phyloP scores from a whole-genome alignment of 2,329 filamentous ascomycete genomes.

The Penicillium corylophilum region DNA sequence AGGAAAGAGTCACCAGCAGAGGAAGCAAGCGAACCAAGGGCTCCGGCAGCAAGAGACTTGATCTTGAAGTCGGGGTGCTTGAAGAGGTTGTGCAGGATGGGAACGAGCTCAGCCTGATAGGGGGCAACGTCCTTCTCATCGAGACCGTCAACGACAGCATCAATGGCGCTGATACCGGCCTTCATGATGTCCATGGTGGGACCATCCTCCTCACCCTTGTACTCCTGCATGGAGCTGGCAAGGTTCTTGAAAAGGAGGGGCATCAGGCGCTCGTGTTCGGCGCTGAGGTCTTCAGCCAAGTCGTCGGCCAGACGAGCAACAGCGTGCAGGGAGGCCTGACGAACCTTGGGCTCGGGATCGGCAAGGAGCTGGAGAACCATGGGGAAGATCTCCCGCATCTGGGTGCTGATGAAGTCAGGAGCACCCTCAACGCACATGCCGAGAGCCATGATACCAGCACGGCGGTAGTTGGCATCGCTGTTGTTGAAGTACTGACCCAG shows the following conservation, averaged over 20 bases:
- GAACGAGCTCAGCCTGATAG: conserved; percentile 80
- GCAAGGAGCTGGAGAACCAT: conserved; percentile 77
- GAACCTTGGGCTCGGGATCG: conserved; percentile 79
- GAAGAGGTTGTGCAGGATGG: conserved; percentile 80
- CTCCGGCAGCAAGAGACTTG: conserved; percentile 84
- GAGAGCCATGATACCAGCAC: conserved; percentile 86
- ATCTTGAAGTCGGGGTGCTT: conserved; percentile 82
- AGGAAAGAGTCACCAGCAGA: conserved; percentile 79
- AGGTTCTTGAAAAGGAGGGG: conserved; percentile 84
- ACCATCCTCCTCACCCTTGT: conserved; percentile 64
- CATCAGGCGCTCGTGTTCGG: conserved; percentile 82
- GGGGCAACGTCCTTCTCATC: conserved; percentile 76
- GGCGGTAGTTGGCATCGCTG: conserved; percentile 73
- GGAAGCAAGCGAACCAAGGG: conserved; percentile 84
- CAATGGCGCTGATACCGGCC: conserved; percentile 83
- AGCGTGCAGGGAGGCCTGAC: conserved; percentile 81
- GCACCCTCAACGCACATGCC: conserved; percentile 95
- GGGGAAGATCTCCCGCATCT: conserved; percentile 82
- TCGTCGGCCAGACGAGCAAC: conserved; percentile 91
- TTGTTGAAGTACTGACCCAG: conserved; percentile 78
- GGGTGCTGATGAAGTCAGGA: conserved; percentile 94
- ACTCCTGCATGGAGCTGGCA: conserved; percentile 70
- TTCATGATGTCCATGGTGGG: conserved; percentile 84
- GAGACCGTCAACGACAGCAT: conserved; percentile 78
- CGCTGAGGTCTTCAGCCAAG: conserved; percentile 82